Base-by-base conservation (phyloP, 805 yeast genomes). In the Candida caryicola region DNA sequence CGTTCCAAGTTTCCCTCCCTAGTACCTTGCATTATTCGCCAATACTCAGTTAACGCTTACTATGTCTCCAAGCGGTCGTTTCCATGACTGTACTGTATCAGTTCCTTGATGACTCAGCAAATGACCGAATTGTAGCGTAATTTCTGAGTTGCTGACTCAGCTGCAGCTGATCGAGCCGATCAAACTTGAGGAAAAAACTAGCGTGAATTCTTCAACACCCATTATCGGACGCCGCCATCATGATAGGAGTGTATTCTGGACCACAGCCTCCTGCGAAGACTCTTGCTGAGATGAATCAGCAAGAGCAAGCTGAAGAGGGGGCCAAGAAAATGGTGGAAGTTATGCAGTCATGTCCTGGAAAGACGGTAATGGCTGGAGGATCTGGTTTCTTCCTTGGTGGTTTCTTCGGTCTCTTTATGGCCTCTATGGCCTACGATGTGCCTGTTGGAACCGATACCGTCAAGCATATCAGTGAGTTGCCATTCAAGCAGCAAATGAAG, bases 381-480 rank as follows among this genome's bases (percentile, higher is more conserved):
- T 81, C 95, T 10, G 98, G 98, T 16, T 91, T 87, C 63, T 90
- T 82, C 27, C 77, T 91, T 26, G 98, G 98, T 65, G 98, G 97
- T 44, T 85, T 90, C 42, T 89, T 91, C 61, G 97, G 98, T 45
- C 66, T 93, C 34, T 89, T 91, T 69, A 93, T 91, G 97, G 91
- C 93, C 1, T 75, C 81, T 9, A 81, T 81, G 87, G 79, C 90
- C 0, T 87, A 85, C 55, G 95, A 86, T 61, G 87, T 85, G 1
- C 88, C 95, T 1, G 71, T 77, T 6, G 84, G 88, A 27, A 75
- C 79, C 0, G 62, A 69, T 10, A 69, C 74, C 1, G 73, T 59
- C n/a, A 66, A 66, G 29, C 81, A 77, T 45, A 81, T 87, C 36
- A 74, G 89, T 4, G 95, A 90, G 44, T 68, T 91, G 44, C 98